Evolutionary conservation across 1,284 basidiomycete genomes (phyloP).

Genomic region (Trametes versicolor): DNA sequence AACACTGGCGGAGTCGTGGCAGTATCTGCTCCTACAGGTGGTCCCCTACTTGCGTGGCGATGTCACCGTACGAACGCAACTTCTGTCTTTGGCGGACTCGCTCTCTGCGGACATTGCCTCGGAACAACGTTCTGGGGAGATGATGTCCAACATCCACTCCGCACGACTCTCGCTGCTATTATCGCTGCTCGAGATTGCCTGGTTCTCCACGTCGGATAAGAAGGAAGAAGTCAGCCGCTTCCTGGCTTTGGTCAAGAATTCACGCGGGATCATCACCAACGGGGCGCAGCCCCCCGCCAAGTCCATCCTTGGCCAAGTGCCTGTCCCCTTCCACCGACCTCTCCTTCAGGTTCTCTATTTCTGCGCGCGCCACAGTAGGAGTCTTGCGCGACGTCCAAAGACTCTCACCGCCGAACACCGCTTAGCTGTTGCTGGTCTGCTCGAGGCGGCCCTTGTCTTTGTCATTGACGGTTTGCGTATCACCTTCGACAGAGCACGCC

Average conservation of each 20-base stretch:
- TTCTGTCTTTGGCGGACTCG: constrained; percentile 69
- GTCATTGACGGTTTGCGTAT: constrained; percentile 78
- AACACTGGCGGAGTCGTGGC: constrained; percentile 82
- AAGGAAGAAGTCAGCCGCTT: constrained; percentile 67
- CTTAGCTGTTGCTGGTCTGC: constrained; percentile 61
- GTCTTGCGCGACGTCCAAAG: constrained; percentile 58
- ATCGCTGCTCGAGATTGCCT: constrained; percentile 79
- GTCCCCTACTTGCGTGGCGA: constrained; percentile 74
- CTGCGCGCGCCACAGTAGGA: constrained; percentile 71
- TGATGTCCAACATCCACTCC: constrained; percentile 86
- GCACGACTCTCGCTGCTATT: constrained; percentile 80
- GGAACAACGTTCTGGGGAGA: constrained; percentile 82
- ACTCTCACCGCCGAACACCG: constrained; percentile 68
- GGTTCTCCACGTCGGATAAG: constrained; percentile 75
- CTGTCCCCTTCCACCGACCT: constrained; percentile 81
- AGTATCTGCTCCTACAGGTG: constrained; percentile 72
- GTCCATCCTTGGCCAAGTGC: constrained; percentile 75
- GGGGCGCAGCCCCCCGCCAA: constrained; percentile 78
- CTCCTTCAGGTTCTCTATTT: constrained; percentile 86
- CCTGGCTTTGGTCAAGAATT: constrained; percentile 65
- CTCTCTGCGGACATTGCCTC: constrained; percentile 74
- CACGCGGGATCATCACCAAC: constrained; percentile 77
- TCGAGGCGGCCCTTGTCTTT: constrained; percentile 72
- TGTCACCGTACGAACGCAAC: constrained; percentile 57
- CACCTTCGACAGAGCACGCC: constrained; percentile 71